phyloP scores from a whole-genome alignment of 495 filamentous ascomycete species.

The Podospora pseudopauciseta region DNA sequence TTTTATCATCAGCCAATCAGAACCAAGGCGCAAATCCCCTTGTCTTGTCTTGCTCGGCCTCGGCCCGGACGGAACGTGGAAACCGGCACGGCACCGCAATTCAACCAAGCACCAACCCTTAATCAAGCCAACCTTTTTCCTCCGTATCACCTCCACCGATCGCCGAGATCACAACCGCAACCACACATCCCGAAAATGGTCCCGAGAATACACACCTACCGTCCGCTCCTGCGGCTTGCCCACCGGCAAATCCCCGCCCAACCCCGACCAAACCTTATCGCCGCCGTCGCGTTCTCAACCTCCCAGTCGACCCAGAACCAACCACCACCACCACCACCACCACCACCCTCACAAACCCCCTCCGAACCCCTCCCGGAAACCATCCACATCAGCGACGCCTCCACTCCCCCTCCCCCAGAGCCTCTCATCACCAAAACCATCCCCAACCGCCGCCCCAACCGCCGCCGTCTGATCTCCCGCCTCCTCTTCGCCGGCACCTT shows the following conservation, averaged over 20 bases:
- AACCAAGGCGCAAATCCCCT: neutral
- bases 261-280: neutral
- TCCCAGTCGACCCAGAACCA: slow-evolving; percentile 7
- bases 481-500: slow-evolving; percentile 33
- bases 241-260: neutral
- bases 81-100: neutral
- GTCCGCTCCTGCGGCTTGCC: slow-evolving; percentile 13
- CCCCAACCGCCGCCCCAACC: neutral
- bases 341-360: neutral
- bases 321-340: neutral
- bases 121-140: neutral
- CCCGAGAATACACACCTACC: slow-evolving; percentile 13
- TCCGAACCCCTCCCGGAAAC: neutral
- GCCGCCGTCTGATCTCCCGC: neutral
- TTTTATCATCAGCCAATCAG: neutral
- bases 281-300: neutral
- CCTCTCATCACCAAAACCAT: slow-evolving; percentile 1
- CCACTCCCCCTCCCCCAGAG: neutral
- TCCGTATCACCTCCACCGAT: neutral
- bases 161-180: neutral
- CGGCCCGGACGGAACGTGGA: neutral
- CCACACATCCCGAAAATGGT: slow-evolving; percentile 4
- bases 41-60: neutral
- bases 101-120: neutral
- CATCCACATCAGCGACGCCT: neutral